Evolutionary conservation across 768 basidiomycete species (phyloP), one percentile per base, ranked within the genome.

Genomic region (Collybiopsis luxurians): DNA sequence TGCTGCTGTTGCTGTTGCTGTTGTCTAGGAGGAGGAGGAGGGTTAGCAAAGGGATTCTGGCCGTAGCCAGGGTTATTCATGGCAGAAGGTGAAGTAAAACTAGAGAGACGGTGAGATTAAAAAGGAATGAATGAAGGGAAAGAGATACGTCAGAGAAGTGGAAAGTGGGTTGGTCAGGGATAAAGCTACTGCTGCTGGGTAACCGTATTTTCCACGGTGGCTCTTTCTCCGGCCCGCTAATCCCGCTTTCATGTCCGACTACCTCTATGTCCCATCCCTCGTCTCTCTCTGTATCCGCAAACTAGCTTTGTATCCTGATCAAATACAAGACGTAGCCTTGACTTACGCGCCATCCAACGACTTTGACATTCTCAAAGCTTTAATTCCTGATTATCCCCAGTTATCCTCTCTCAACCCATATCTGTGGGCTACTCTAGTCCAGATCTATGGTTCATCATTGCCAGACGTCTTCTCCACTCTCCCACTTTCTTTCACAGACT

Each of bases 371-470:
- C 65, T 79, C n/a, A 69, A 67, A 26, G 73, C 75, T 9, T 69
- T 82, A 43, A 69, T 80, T 27, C 78, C 78, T 3, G 59, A 60
- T 12, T 63, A 63, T 31, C 42, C 59, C 17, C 55, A 44, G 63
- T 64, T 61, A 19, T 69, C 47, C 28, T 53, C 60, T 0, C 66
- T 80, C 1, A 81, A 87, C 61, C 86, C 89, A 1, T 72, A 77
- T 11, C 69, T 87, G 13, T 90, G 89, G 87, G 81, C 78, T 0
- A 71, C 79, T 19, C 56, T 92, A 42, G 73, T 79, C 4, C 90
- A 89, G 63, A 63, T 89, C 28, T 84, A 84, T 63, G 11, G 60
- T 71, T 64, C 79, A 62, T 57, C 68, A 31, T 75, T 90, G 6
- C 87, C 90, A 0, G 31, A 67, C 0, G 55, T 31, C 45, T 72